Evolutionary conservation across 2,329 filamentous ascomycete species (phyloP), one percentile per base, ranked within the genome.

Genomic region (Drechslerella coelobrocha): DNA sequence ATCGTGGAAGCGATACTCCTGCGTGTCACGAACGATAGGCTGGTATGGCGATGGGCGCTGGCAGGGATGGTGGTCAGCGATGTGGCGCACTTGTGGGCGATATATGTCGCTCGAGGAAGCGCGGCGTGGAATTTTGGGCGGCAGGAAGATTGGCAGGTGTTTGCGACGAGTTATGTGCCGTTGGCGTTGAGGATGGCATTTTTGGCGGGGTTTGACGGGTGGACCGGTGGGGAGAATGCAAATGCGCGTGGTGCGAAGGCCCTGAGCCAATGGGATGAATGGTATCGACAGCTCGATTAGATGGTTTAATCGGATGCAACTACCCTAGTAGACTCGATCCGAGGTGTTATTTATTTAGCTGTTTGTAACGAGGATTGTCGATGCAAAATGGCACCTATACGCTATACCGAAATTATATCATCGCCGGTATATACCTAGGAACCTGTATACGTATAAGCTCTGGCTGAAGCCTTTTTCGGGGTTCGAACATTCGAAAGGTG

Each of bases 191-290:
- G 65, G 19, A 23, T 57, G 45, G 39, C 26, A 14, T 69, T 69
- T 69, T 53, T 69, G 57, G 39, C 37, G 24, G 65, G 59, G 45
- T 69, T 50, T 50, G 57, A 62, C 52, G 65, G 65, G 23, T 61
- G 57, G 63, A 47, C 17, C 21, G 48, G 37, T 43, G 61, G 34
- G 4, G 48, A 43, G 51, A 54, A 37, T 23, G 19, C 34, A 23
- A 17, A 19, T 8, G 24, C 23, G 19, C 14, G 10, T 29, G 24
- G 17, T 8, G 10, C 27, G 3, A 53, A 17, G 29, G 4, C 50
- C 17, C n/a, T 34, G n/a, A 53, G 37, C n/a, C n/a, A n/a, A n/a
- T n/a, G n/a, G 23, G 17, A 37, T 19, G 26, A 24, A 19, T n/a
- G n/a, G n/a, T n/a, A n/a, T n/a, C n/a, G n/a, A n/a, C n/a, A n/a